Base-by-base conservation (phyloP, 1,284 basidiomycete genomes). In the Abortiporus biennis region DNA sequence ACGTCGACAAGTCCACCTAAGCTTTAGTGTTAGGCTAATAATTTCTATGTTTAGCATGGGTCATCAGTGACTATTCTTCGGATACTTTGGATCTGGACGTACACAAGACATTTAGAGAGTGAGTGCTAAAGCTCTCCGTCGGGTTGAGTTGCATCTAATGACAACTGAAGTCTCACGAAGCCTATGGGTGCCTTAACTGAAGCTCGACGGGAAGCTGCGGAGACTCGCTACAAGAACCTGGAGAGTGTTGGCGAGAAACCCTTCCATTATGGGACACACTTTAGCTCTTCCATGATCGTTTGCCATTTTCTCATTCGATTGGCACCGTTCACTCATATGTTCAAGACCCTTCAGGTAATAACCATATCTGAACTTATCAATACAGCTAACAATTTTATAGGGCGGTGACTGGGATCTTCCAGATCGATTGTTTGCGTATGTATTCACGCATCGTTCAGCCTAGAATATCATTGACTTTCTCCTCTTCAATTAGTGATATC, bases 341-440 rank as follows among this genome's bases (percentile, higher is more conserved):
- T 94, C 69, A 89, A 89, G 64, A 86, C 86, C 2, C 62, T 93
- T 27, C 89, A 93, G 66, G 76, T 76, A 46, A 46, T 59, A 4
- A 11, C 25, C 29, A 8, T 42, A 23, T 20, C 6, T 17, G 6
- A 13, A 8, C 11, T 42, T 39, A 21, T 5, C 11, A 17, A 16
- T 23, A 16, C 19, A n/a, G 8, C 15, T 24, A n/a, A 39, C 17
- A 35, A 13, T 22, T 24, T 19, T 24, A 19, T 52, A 84, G 71
- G 91, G 91, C 17, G 92, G 93, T n/a, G 86, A 87, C 53, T 97
- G 93, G 79, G 94, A 97, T 67, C 66, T 96, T n/a, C 92, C 94
- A 0, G 93, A 97, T 66, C 75, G 94, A 19, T 66, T 96, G 11
- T 98, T 98, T 63, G 82, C 76, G 71, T 91, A 51, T 48, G 2